Base-by-base conservation (phyloP, 192 early-diverging fungal genomes). In the Entomortierella parvispora region DNA sequence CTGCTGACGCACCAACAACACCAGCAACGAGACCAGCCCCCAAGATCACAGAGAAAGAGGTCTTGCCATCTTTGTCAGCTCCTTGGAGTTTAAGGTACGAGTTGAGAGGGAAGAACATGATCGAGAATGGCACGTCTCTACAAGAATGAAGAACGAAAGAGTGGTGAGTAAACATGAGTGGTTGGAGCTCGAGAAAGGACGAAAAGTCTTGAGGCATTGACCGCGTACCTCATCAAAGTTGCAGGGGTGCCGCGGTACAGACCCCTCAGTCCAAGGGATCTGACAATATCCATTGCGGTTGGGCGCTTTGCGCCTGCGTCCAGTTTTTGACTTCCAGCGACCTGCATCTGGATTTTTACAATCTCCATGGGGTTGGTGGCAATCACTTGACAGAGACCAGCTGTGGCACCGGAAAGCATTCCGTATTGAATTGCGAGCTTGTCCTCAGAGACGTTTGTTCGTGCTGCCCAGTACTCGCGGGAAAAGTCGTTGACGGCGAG, bases 291-390 rank as follows among this genome's bases (percentile, higher is more conserved):
- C 58, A 68, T 61, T 12, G 77, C 80, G 14, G 82, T 67, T 15
- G 65, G 68, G 1, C 61, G 67, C 11, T 65, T 48, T 28, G 67
- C 65, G 23, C 66, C 65, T 31, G 65, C 69, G 0, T 51, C 40
- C 43, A 61, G 52, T 40, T 71, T 67, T 58, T 62, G 75, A 22
- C 57, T 4, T 23, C 72, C 72, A 2, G 82, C 81, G 6, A 83
- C 52, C 50, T 87, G 85, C 81, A 87, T 81, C 44, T 82, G 77
- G 64, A 87, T 87, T 67, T 87, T 87, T 59, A 82, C 81, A 47
- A 83, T 83, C 65, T 87, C 86, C 86, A 87, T 87, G n/a, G 86
- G 86, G 64, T 83, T 83, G 22, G 86, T 87, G 4, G 80, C 86
- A 50, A 87, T 82, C 51, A 87, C 86, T 62, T 87, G 86, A 57